Conservation (phyloP, 73 alveolate species). For the Effrenium voratum region DNA sequence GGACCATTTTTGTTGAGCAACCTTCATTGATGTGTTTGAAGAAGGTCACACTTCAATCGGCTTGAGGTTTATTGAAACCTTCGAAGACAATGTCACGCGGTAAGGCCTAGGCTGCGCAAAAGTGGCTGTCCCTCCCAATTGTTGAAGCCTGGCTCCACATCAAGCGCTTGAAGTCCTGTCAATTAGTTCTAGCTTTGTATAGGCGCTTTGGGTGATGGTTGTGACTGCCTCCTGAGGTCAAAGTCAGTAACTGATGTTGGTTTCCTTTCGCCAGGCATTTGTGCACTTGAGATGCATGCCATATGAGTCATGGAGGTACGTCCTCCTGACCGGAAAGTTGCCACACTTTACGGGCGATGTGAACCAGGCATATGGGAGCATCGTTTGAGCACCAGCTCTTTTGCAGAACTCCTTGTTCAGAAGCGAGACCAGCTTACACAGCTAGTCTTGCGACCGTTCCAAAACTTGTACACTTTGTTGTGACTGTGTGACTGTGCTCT, state of each 20-base stretch:
- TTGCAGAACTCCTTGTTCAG: background rate
- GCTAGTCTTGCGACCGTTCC: background rate
- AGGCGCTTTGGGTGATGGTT: too few relatives aligned
- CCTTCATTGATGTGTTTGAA: too few relatives aligned
- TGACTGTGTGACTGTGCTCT: too few relatives aligned
- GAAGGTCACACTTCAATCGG: too few relatives aligned
- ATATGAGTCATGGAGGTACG: slow-evolving; percentile 51
- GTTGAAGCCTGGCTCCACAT: background rate
- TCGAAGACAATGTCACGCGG: background rate
- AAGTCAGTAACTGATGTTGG: too few relatives aligned
- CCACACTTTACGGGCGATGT: slow-evolving; percentile 90
- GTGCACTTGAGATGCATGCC: too few relatives aligned
- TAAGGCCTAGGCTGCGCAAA: background rate
- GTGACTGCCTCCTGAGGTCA: too few relatives aligned
- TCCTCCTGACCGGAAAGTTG: slow-evolving; percentile 72
- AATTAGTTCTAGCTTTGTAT: background rate
- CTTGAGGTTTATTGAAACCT: background rate
- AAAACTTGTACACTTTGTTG: too few relatives aligned
- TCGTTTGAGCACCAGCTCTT: background rate
- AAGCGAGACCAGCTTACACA: background rate
- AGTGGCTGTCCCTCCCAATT: too few relatives aligned
- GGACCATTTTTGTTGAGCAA: too few relatives aligned
- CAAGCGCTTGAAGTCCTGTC: background rate
- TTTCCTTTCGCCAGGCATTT: too few relatives aligned
- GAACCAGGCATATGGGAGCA: slow-evolving; percentile 20